These are phyloP conservation scores for Dillenia turbinata DNA, from an alignment of 164 flowering plant genomes.

Conservation along the genomic window DNA sequence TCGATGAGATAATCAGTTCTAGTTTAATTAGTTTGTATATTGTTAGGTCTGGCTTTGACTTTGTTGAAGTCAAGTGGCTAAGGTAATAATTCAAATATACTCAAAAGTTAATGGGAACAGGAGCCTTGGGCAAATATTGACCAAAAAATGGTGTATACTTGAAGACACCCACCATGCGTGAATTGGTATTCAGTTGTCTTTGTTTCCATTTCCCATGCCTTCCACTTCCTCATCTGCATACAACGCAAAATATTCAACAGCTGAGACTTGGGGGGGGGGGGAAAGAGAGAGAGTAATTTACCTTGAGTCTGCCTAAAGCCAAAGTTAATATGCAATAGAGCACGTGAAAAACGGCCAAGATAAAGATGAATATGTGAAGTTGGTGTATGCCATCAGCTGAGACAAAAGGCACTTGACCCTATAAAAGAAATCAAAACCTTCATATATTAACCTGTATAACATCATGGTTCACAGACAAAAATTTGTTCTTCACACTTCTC, in stretches of 20 bases:
- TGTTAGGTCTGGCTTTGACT: too few relatives aligned
- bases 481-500: background rate
- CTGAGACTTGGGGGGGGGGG: background rate
- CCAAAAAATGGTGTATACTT: too few relatives aligned
- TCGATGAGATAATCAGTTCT: too few relatives aligned
- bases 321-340: slow-evolving; percentile 16
- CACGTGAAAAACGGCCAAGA: slow-evolving; percentile 23
- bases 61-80: too few relatives aligned
- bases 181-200: slow-evolving; percentile 22
- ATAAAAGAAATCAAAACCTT: background rate
- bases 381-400: slow-evolving; percentile 21
- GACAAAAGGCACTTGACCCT: slow-evolving; percentile 19
- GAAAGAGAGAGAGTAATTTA: background rate
- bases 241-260: background rate
- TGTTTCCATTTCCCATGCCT: slow-evolving; percentile 36
- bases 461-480: background rate
- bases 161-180: slow-evolving; percentile 16
- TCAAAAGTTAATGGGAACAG: too few relatives aligned
- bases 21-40: too few relatives aligned
- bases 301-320: slow-evolving; percentile 24
- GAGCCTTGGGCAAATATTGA: too few relatives aligned
- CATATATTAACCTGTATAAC: too few relatives aligned
- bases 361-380: slow-evolving; percentile 30
- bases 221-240: slow-evolving; percentile 31
- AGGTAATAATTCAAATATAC: too few relatives aligned